Percentiles rank a stretch among this genome's conserved stretches.
phyloP scores from a whole-genome alignment of 2,329 filamentous ascomycete genomes.

The Falciphora oryzae region DNA sequence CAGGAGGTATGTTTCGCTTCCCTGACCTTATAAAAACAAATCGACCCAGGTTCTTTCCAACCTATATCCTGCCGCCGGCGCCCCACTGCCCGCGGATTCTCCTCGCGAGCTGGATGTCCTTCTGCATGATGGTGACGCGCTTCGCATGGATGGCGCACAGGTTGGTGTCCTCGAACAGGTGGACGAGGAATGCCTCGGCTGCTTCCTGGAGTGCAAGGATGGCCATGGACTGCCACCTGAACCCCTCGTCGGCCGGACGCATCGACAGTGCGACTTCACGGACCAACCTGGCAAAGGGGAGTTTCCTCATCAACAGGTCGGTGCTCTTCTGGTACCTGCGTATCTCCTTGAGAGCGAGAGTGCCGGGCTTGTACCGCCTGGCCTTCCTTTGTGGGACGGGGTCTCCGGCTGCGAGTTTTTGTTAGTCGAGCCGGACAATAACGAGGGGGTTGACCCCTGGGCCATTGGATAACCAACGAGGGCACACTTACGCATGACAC shows the following conservation, averaged over 20 bases:
- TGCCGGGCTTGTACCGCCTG: slow-evolving; percentile 70
- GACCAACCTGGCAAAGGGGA: slow-evolving; percentile 74
- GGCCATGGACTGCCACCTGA: slow-evolving; percentile 95
- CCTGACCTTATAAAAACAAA: neutral
- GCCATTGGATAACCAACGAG: neutral
- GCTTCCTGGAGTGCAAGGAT: slow-evolving; percentile 92
- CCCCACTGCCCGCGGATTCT: slow-evolving; percentile 49
- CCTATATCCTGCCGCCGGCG: neutral
- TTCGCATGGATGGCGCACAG: slow-evolving; percentile 96
- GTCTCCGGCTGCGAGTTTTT: slow-evolving; percentile 55
- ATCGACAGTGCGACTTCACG: slow-evolving; percentile 67
- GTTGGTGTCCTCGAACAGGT: slow-evolving; percentile 95
- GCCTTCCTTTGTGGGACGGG: slow-evolving; percentile 58
- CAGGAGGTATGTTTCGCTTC: neutral
- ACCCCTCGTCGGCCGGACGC: slow-evolving; percentile 57
- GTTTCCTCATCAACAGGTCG: slow-evolving; percentile 75
- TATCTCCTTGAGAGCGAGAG: slow-evolving; percentile 85
- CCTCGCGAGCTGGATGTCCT: slow-evolving; percentile 84
- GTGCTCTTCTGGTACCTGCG: slow-evolving; percentile 83
- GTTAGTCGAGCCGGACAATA: slow-evolving; percentile 16
- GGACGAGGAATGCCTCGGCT: slow-evolving; percentile 91
- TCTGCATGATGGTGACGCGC: slow-evolving; percentile 94
- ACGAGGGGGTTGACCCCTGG: neutral
- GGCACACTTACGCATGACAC: slow-evolving; percentile 32
- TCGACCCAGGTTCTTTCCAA: neutral